Evolutionary conservation across 148 eudicot species (phyloP).

Genomic region (Mesembryanthemum crystallinum): DNA sequence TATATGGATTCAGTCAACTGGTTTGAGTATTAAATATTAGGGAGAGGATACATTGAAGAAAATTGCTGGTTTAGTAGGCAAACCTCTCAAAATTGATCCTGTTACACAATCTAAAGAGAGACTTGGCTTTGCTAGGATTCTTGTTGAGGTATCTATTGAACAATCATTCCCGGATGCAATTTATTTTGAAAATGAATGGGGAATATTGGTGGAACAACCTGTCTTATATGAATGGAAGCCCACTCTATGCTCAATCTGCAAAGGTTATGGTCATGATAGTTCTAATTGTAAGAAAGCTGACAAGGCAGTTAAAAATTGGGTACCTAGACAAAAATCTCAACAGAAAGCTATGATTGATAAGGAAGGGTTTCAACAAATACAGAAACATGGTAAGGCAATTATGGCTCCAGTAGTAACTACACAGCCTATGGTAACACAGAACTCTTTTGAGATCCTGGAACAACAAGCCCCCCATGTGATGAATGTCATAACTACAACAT

Average conservation of each 20-base stretch:
- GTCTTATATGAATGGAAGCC: neutral
- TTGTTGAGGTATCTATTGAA: neutral
- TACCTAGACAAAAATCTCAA: neutral
- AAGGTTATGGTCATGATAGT: neutral
- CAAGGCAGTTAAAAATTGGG: no score
- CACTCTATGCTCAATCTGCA: neutral
- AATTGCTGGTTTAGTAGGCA: neutral
- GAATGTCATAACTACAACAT: no score
- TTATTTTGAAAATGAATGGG: neutral
- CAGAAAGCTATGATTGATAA: no score
- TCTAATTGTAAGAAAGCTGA: neutral
- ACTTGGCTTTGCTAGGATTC: neutral
- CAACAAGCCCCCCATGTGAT: no score
- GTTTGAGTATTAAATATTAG: neutral
- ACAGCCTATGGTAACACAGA: no score
- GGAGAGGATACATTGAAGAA: neutral
- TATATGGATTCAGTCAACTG: neutral
- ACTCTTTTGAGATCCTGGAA: no score
- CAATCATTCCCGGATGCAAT: neutral
- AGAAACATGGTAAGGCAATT: no score
- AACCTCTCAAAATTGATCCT: neutral
- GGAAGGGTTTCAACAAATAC: no score
- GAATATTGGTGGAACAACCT: neutral
- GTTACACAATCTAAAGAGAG: neutral
- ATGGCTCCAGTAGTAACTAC: no score